Base-by-base conservation (phyloP, 768 basidiomycete species). In the Pleurotus citrinopileatus region DNA sequence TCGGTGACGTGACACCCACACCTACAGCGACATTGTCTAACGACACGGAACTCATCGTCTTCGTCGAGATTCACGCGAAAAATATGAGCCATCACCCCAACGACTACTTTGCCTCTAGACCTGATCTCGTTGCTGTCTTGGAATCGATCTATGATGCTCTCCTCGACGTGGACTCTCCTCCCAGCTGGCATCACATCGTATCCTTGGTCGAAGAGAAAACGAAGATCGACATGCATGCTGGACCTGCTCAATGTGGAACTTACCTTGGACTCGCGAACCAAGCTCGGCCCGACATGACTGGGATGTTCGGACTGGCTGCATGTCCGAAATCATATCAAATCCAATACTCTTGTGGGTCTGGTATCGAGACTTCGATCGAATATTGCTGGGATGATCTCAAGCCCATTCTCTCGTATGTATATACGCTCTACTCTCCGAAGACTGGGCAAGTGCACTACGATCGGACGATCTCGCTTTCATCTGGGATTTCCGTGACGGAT, bases 71-170 rank as follows among this genome's bases (percentile, higher is more conserved):
- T 26, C 3, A 25, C 12, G 1, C 13, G 5, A 17, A 26, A 15
- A 29, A 26, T 26, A 13, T 52, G 9, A 12, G 4, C 13, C 22
- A 54, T 28, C 53, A 54, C 12, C 53, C 53, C 8, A 43, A 54
- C 27, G 29, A 28, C 22, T 28, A 22, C 17, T 28, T 27, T 7
- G n/a, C 15, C 9, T 12, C 3, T 8, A 22, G 32, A 8, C 53
- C 53, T 23, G 53, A 54, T 20, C 13, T 54, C 26, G 9, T 44
- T 4, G 38, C 40, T 19, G 26, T 54, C 2, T 42, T 43, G 15
- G 8, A 9, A 13, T 43, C 26, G 6, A 17, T 43, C 26, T 7
- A 27, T 20, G 42, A 42, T 29, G 25, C 19, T 25, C 52, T 53
- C 19, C 13, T 12, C 8, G 27, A 19, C 42, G 10, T 25, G 29